Base-by-base conservation (phyloP, 2,329 filamentous ascomycete genomes). In the Alternaria sp. region DNA sequence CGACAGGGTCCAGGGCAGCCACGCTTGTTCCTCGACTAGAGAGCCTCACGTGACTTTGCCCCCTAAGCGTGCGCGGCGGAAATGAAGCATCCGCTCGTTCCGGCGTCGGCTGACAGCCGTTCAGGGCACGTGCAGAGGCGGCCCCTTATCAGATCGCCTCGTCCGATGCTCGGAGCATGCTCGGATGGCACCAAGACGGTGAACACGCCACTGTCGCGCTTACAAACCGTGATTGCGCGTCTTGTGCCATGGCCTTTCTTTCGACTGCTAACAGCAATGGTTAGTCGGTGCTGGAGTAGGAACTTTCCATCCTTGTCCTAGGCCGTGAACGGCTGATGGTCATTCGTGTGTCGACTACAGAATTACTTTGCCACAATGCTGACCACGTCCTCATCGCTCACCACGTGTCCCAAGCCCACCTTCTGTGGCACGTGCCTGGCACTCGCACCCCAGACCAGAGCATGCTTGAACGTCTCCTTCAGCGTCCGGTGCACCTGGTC, bases 381-480 rank as follows among this genome's bases (percentile, higher is more conserved):
- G 46, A 90, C 86, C 53, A 90, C 87, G 79, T 90, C 87, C 76
- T 89, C 87, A 69, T 90, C 87, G 5, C 81, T 75, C 28, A 99
- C 93, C 11, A 86, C 72, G 82, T 99, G 95, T 6, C 86, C 83
- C 71, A 99, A 78, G 1, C 95, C 96, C 36, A 97, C 94, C 62
- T 95, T 84, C 82, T 99, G 95, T 34, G 96, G 95, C 34, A 98
- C 84, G 82, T 99, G 96, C 72, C 92, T 88, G 34, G 95, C 95
- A 78, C 94, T 98, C 17, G 93, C 93, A 4, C 95, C 95, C 96
- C 96, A 99, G 0, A 99, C 95, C 66, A 98, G 80, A 3, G 95
- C 96, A 80, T 98, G 97, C 83, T 98, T 99, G 85, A 98, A 99
- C 4, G 93, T 97, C 63, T 99, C 96, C 86, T 98, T 99, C 66